These are phyloP conservation scores for Trypanosoma lewisi DNA, from an alignment of 208 protist species.

Conservation along the genomic window DNA sequence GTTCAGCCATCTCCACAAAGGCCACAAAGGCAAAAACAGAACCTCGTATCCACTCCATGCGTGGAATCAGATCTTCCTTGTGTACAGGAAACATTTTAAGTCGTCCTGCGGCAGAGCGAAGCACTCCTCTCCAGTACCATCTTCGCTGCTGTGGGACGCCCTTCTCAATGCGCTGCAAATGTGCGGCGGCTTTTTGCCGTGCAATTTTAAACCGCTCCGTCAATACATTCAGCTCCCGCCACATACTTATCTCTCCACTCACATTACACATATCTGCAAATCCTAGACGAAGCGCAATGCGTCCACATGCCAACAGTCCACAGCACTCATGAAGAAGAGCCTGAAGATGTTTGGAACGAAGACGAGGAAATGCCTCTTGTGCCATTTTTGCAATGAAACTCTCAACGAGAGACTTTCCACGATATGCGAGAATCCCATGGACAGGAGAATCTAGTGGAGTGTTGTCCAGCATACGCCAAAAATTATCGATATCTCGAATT, in stretches of 20 bases:
- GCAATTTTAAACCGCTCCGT: conserved; percentile 61
- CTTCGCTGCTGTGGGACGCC: conserved; percentile 77
- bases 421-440: conserved; percentile 68
- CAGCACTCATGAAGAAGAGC: conserved; percentile 71
- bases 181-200: conserved; percentile 44
- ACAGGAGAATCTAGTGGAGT: conserved; percentile 83
- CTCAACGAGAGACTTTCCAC: conserved; percentile 72
- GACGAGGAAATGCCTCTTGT: conserved; percentile 60
- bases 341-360: conserved; percentile 84
- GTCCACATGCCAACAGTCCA: conserved; percentile 70
- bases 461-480: conserved; percentile 74
- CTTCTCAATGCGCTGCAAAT: conserved; percentile 77
- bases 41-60: conserved; percentile 82
- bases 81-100: conserved; percentile 78
- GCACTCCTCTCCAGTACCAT: conserved; percentile 88
- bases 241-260: conserved; percentile 75
- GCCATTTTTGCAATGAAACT: conserved; percentile 35
- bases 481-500: conserved; percentile 51
- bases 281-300: conserved; percentile 65
- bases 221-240: conserved; percentile 85
- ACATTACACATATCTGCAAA: conserved; percentile 67
- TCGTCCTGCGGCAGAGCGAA: conserved; percentile 49
- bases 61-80: conserved; percentile 63
- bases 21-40: conserved; percentile 79
- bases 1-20: conserved; percentile 70